Percentiles rank a stretch among this genome's conserved stretches.
Evolutionary conservation across 495 filamentous ascomycete species (phyloP).

Genomic region (Cercophora scortea): DNA sequence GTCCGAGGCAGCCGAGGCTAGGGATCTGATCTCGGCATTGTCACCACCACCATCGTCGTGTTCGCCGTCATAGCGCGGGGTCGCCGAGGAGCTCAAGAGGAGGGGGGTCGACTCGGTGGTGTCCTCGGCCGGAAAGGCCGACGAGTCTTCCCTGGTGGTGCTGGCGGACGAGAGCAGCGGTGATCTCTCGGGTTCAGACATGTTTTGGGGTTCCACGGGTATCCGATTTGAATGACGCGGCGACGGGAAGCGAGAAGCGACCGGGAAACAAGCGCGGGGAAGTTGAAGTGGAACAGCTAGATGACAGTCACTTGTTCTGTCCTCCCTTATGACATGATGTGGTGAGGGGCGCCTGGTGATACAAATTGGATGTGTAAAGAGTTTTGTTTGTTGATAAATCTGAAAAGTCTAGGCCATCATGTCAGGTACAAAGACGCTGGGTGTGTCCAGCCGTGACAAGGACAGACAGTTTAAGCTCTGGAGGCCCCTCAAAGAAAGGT

Average conservation of each 20-base stretch:
- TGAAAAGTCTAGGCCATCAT: too few species aligned
- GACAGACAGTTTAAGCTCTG: too few species aligned
- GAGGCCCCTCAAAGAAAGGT: too few species aligned
- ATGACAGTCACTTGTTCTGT: too few species aligned
- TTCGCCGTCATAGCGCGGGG: slow-evolving; percentile 41
- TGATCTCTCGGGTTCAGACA: slow-evolving; percentile 38
- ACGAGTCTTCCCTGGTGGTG: slow-evolving; percentile 17
- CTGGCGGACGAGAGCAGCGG: slow-evolving; percentile 32
- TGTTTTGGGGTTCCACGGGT: slow-evolving; percentile 9
- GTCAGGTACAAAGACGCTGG: too few species aligned
- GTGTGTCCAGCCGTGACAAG: too few species aligned
- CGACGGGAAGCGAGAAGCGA: background rate
- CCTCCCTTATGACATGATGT: too few species aligned
- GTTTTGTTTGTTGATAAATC: too few species aligned
- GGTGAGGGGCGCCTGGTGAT: too few species aligned
- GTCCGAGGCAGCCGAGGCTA: slow-evolving; percentile 14
- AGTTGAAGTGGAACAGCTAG: too few species aligned
- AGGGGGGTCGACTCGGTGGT: slow-evolving; percentile 48
- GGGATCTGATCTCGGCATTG: slow-evolving; percentile 21
- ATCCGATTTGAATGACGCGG: background rate
- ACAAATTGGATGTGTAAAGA: too few species aligned
- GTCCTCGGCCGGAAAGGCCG: background rate
- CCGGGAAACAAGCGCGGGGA: background rate
- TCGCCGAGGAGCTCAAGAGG: slow-evolving; percentile 30
- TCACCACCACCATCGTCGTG: slow-evolving; percentile 22